A percentile compares a stretch with the other conserved stretches of the same genome.
phyloP scores from a whole-genome alignment of 2,329 filamentous ascomycete species.

The Pyricularia pennisetigena region DNA sequence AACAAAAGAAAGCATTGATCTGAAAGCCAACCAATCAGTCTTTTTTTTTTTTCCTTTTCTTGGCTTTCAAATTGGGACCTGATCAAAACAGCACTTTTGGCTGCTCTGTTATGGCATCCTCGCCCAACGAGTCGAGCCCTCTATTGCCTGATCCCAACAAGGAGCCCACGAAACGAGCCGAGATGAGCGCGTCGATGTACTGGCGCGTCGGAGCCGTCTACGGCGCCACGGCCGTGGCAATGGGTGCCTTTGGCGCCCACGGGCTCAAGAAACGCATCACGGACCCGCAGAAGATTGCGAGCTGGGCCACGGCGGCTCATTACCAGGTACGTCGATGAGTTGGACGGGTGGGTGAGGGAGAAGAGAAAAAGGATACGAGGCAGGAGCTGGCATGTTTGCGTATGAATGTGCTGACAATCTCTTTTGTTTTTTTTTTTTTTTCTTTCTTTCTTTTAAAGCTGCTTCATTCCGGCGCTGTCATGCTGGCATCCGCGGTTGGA shows the following conservation, averaged over 20 bases:
- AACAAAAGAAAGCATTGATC: no score
- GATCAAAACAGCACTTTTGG: background rate
- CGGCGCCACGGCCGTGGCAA: slow-evolving; percentile 48
- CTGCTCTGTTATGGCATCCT: background rate
- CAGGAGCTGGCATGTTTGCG: no score
- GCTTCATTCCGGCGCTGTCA: slow-evolving; percentile 50
- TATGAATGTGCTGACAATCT: background rate
- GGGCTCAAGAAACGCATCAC: slow-evolving; percentile 51
- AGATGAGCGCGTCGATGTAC: slow-evolving; percentile 27
- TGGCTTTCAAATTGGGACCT: background rate
- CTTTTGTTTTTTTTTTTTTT: background rate
- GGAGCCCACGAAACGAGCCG: background rate
- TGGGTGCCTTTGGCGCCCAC: slow-evolving; percentile 61
- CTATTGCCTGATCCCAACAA: background rate
- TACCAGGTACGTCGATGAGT: slow-evolving; percentile 45
- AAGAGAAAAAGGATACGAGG: no score
- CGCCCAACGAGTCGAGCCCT: background rate
- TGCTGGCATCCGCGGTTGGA: slow-evolving; percentile 47
- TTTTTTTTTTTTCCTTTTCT: background rate
- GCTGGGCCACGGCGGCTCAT: slow-evolving; percentile 55
- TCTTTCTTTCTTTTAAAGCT: slow-evolving; percentile 30
- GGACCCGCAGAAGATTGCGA: slow-evolving; percentile 48
- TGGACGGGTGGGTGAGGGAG: no score
- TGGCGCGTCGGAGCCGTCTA: slow-evolving; percentile 54
- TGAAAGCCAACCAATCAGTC: no score